These are phyloP conservation scores for Exophiala phaeomuriformis DNA, from an alignment of 2,329 filamentous ascomycete genomes.

Conservation along the genomic window DNA sequence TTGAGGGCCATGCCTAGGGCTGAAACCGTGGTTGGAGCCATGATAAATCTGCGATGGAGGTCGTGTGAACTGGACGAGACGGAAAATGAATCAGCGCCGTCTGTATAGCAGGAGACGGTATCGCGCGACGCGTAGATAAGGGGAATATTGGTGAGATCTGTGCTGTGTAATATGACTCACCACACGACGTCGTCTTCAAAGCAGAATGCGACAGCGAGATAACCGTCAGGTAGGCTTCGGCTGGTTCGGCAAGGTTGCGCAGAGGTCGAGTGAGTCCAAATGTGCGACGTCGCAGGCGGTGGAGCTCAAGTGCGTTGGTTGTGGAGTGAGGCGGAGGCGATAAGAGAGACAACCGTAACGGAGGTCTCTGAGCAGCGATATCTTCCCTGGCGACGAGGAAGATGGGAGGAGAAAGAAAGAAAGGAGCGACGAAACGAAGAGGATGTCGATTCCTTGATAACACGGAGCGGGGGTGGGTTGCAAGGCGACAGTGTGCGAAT, in stretches of 20 bases:
- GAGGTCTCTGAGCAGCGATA: constrained; percentile 23
- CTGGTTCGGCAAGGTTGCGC: constrained; percentile 13
- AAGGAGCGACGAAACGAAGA: constrained; percentile 6
- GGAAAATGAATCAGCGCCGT: constrained; percentile 22
- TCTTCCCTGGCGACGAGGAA: constrained; percentile 26
- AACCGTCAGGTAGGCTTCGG: constrained; percentile 3
- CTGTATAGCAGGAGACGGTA: not conserved
- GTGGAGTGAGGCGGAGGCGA: constrained; percentile 3
- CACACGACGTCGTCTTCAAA: constrained; percentile 13
- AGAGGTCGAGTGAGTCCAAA: constrained; percentile 13
- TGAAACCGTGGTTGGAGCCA: constrained; percentile 40
- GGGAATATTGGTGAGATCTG: constrained; percentile 7
- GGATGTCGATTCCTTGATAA: constrained; percentile 18
- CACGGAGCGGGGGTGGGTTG: constrained; percentile 13
- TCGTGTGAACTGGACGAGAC: constrained; percentile 13
- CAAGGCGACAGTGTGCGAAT: not conserved
- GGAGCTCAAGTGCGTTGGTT: constrained; percentile 4
- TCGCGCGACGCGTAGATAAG: not conserved
- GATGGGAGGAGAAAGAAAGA: constrained; percentile 18
- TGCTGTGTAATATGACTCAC: constrained; percentile 15
- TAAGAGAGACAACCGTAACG: constrained; percentile 23
- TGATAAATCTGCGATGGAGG: constrained; percentile 27
- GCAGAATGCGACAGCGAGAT: constrained; percentile 11
- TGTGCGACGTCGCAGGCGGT: constrained; percentile 7
- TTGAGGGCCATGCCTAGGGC: constrained; percentile 46